Base-by-base conservation (phyloP, 192 early-diverging fungal genomes). In the Linnemannia schmuckeri region DNA sequence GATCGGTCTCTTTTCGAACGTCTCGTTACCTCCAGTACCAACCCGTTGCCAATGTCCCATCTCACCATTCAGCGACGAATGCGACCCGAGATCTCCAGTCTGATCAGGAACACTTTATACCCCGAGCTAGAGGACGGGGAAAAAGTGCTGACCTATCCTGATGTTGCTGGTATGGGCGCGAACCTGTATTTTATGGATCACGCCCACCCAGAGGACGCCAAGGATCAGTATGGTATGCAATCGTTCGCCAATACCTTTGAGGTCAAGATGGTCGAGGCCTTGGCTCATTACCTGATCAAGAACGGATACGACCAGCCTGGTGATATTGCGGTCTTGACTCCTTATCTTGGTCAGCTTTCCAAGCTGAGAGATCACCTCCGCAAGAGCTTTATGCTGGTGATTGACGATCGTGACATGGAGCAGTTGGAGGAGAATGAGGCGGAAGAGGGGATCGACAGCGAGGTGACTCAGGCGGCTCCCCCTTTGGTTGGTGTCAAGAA, bases 271-370 rank as follows among this genome's bases (percentile, higher is more conserved):
- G 88, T 89, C 2, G 89, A 88, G 9, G 78, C 87, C 20, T 68
- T 93, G 4, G 88, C 90, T 0, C 80, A 83, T 0, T 91, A 93
- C 61, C 78, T 93, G 6, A 83, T 93, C 54, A 80, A 88, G 38
- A 90, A 92, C 76, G 92, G 92, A 30, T 91, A 92, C 61, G 78
- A 81, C 38, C 66, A 86, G 37, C 83, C 81, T 0, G 87, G 81
- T 0, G 90, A 91, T 33, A 93, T 93, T 70, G 88, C 92, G 0
- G 88, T 93, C 30, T 79, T 93, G 30, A 93, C 92, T 8, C 90
- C 90, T 33, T 93, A 93, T 37, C 79, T 90, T 0, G 92, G 91
- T 15, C 92, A 93, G n/a, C 87, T 88, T 13, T 80, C 88, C 3
- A 89, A 89, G 46, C 82, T 93, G 18, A 75, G 82, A 30, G 88